These are phyloP conservation scores for Xerocomus spinulosus DNA, from an alignment of 768 basidiomycete genomes.

Conservation along the genomic window DNA sequence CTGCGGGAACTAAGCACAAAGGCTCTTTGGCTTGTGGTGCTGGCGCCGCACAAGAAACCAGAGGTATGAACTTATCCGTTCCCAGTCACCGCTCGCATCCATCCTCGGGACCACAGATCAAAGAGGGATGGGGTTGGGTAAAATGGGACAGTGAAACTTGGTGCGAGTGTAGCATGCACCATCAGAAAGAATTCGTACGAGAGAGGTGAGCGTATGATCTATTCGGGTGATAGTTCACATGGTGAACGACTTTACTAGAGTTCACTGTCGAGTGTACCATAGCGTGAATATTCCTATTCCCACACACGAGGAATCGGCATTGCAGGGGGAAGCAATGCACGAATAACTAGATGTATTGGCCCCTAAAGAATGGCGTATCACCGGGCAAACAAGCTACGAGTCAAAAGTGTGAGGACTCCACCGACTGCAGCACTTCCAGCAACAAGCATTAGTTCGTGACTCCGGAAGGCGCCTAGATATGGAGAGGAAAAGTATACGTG, in stretches of 20 bases:
- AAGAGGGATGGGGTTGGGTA: slow-evolving; percentile 62
- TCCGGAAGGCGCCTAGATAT: slow-evolving; percentile 5
- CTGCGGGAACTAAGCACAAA: slow-evolving; percentile 61
- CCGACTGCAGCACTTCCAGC: slow-evolving; percentile 28
- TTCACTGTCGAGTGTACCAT: slow-evolving; percentile 30
- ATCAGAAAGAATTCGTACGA: slow-evolving; percentile 40
- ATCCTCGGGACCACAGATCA: slow-evolving; percentile 40
- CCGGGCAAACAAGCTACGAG: slow-evolving; percentile 14
- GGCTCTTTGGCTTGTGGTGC: slow-evolving; percentile 59
- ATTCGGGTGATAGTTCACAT: neutral
- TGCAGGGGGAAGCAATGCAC: neutral
- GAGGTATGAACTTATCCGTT: slow-evolving; percentile 41
- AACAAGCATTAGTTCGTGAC: slow-evolving; percentile 26
- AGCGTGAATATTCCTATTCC: slow-evolving; percentile 12
- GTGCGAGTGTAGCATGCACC: slow-evolving; percentile 38
- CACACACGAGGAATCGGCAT: slow-evolving; percentile 1
- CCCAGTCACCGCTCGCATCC: neutral
- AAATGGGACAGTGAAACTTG: slow-evolving; percentile 56
- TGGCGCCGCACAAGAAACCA: slow-evolving; percentile 75
- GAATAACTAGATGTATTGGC: neutral
- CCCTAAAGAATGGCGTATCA: slow-evolving; percentile 7
- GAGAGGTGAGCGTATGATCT: slow-evolving; percentile 37
- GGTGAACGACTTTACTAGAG: slow-evolving; percentile 9
- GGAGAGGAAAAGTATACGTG: slow-evolving; percentile 8
- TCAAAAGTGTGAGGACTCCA: slow-evolving; percentile 23